phyloP scores from a whole-genome alignment of 2,329 filamentous ascomycete genomes.

The Penicillium sp. region DNA sequence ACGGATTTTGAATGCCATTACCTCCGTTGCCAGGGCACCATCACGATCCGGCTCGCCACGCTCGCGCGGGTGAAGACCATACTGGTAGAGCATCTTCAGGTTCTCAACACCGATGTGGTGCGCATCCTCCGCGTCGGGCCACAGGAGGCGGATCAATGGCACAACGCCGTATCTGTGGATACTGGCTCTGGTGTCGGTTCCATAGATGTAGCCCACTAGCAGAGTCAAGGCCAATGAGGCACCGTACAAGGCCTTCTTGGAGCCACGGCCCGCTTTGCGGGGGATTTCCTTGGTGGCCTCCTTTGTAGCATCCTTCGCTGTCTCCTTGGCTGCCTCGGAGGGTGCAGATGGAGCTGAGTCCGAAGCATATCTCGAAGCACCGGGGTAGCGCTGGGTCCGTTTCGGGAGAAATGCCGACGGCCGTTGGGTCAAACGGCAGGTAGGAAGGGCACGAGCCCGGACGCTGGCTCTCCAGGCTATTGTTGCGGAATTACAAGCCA shows the following conservation, averaged over 20 bases:
- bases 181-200: constrained; percentile 71
- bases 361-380: constrained; percentile 21
- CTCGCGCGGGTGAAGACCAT: constrained; percentile 79
- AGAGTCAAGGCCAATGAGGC: constrained; percentile 52
- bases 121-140: constrained; percentile 69
- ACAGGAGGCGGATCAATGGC: constrained; percentile 41
- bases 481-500: constrained; percentile 22
- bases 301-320: constrained; percentile 10
- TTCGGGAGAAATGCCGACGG: constrained; percentile 19
- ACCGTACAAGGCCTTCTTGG: constrained; percentile 38
- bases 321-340: constrained; percentile 14
- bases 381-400: constrained; percentile 10
- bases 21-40: constrained; percentile 54
- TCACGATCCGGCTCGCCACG: constrained; percentile 59
- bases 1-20: neutral
- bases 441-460: constrained; percentile 22
- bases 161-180: constrained; percentile 65
- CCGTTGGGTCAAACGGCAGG: constrained; percentile 23
- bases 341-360: constrained; percentile 11
- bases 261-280: constrained; percentile 27
- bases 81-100: constrained; percentile 68
- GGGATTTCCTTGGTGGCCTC: constrained; percentile 21
- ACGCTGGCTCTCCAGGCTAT: constrained; percentile 28
- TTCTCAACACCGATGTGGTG: constrained; percentile 73
- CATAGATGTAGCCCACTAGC: constrained; percentile 60